phyloP scores from a whole-genome alignment of 2,329 filamentous ascomycete species.

The Colletotrichum euphorbiae region DNA sequence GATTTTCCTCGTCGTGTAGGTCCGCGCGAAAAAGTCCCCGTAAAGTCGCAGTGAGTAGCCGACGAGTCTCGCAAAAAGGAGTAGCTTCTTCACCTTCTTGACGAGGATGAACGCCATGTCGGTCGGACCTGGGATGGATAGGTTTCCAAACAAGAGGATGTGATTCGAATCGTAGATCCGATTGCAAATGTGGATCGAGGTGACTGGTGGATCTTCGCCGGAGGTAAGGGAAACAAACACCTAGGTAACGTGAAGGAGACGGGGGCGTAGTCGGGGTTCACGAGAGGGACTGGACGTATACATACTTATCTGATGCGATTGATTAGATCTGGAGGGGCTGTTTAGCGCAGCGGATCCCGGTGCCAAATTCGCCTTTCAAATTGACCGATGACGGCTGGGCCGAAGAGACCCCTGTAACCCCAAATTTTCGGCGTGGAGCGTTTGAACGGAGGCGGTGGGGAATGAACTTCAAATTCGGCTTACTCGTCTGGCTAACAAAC shows the following conservation, averaged over 20 bases:
- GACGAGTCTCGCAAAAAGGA: slow-evolving; percentile 47
- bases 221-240: background rate
- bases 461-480: too few species aligned
- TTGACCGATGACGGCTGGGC: slow-evolving; percentile 26
- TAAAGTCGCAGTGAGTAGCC: slow-evolving; percentile 42
- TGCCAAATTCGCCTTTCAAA: slow-evolving; percentile 15
- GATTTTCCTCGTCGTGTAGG: slow-evolving; percentile 33
- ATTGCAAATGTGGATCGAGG: too few species aligned
- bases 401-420: slow-evolving; percentile 13
- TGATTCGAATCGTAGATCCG: background rate
- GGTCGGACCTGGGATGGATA: background rate
- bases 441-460: too few species aligned
- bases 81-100: slow-evolving; percentile 46
- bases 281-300: background rate
- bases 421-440: background rate
- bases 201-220: background rate
- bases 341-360: background rate
- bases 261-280: background rate
- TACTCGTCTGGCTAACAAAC: too few species aligned
- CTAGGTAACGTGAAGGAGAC: background rate
- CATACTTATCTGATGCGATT: slow-evolving; percentile 50
- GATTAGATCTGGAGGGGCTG: slow-evolving; percentile 44
- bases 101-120: background rate
- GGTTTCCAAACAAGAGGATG: background rate
- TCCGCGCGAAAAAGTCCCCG: slow-evolving; percentile 35